Evolutionary conservation across 1,284 basidiomycete genomes (phyloP), one percentile per base, ranked within the genome.

Genomic region (Thecaphora thlaspeos): DNA sequence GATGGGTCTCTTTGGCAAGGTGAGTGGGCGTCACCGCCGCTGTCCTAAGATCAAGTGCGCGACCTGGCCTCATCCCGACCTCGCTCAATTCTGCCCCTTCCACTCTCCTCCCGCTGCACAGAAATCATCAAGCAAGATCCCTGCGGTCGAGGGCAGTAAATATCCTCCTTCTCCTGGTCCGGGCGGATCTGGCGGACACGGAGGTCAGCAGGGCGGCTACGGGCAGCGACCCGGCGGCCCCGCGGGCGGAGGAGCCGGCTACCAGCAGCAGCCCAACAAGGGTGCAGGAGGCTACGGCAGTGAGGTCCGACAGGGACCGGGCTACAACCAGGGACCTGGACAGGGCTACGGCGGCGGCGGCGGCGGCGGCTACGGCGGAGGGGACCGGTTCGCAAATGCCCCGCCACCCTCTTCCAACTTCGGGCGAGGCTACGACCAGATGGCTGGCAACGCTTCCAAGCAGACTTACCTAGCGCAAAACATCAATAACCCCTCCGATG

Each of bases 371-470:
- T 39, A 51, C 10, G 45, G 48, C 4, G 28, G 28, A 1, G 41
- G 40, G 32, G 57, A 60, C 28, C 53, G 58, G 15, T 73, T 69
- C 37, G 55, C 61, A 21, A 60, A 68, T 34, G 68, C 68, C 1
- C 50, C 56, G 18, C 56, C 70, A n/a, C 70, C 70, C 3, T 28
- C 36, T 26, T 39, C 49, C 2, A 58, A 58, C 24, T 61, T 73
- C 28, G 70, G 70, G 17, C 48, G 49, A 0, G 65, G 62, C 19
- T 73, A 70, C 49, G 70, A 73, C 37, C 51, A 51, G 46, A 61
- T 63, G 32, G 54, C 48, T 2, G 55, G 55, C 14, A 14, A 40
- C 19, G 53, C 52, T 14, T 53, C 44, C 44, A 53, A 58, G 19
- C 51, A 61, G 7, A 15, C 23, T 19, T 51, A 55, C n/a, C 46